These are phyloP conservation scores for Trametes pubescens DNA, from an alignment of 1,284 basidiomycete species.

Conservation along the genomic window DNA sequence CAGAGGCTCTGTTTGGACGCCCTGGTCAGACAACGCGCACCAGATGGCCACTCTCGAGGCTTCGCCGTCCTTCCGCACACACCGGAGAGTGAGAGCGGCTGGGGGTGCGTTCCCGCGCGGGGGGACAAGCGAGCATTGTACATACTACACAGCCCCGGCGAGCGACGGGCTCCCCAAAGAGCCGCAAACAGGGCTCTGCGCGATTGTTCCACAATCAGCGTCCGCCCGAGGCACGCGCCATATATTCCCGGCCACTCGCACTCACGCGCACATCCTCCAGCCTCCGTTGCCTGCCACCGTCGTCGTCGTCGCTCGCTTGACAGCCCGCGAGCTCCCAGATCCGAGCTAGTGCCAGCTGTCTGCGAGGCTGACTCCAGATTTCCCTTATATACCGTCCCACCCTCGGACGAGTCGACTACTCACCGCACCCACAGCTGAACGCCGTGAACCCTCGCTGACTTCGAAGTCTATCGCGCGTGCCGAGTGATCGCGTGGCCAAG, in stretches of 20 bases:
- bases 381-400: neutral
- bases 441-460: neutral
- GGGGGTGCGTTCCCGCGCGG: neutral
- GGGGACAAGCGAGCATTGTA: constrained; percentile 21
- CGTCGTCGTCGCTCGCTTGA: constrained; percentile 29
- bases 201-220: constrained; percentile 27
- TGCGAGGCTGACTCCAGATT: constrained; percentile 5
- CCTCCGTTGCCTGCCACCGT: neutral
- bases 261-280: constrained; percentile 2
- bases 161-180: constrained; percentile 10
- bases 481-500: neutral
- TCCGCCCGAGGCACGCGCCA: constrained; percentile 13
- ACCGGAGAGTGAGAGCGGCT: neutral
- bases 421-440: constrained; percentile 2
- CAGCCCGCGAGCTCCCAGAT: constrained; percentile 22
- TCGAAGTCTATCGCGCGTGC: neutral
- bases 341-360: constrained; percentile 16
- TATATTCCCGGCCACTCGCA: constrained; percentile 17
- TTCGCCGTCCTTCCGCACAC: neutral
- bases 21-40: constrained; percentile 4
- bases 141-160: constrained; percentile 8
- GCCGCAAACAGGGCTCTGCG: constrained; percentile 19
- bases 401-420: neutral
- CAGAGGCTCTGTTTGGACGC: neutral
- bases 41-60: neutral